Conservation (phyloP, 2,329 filamentous ascomycete genomes). For the Pseudocercospora ulei region DNA sequence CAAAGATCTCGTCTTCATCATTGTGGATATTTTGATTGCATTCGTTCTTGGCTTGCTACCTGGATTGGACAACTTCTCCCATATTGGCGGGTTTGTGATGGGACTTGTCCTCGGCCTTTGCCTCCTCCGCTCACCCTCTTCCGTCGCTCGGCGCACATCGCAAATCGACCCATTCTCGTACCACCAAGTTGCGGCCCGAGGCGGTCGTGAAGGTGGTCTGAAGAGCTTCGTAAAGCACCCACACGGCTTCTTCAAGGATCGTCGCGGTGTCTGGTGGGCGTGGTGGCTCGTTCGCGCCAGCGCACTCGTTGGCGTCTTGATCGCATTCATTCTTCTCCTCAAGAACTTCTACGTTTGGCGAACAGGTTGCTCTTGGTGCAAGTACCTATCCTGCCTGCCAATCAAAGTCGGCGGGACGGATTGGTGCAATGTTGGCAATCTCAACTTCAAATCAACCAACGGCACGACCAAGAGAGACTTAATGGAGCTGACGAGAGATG, state of each 20-base stretch:
- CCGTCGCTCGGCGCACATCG: slow-evolving; percentile 32
- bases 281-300: slow-evolving; percentile 87
- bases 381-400: slow-evolving; percentile 80
- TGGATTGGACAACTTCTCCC: slow-evolving; percentile 91
- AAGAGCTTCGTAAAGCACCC: slow-evolving; percentile 43
- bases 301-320: slow-evolving; percentile 66
- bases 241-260: slow-evolving; percentile 74
- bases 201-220: slow-evolving; percentile 28
- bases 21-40: slow-evolving; percentile 75
- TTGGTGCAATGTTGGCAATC: slow-evolving; percentile 52
- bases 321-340: slow-evolving; percentile 76
- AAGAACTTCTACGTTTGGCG: slow-evolving; percentile 82
- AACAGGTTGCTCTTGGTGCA: slow-evolving; percentile 79
- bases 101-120: slow-evolving; percentile 78
- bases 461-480: slow-evolving; percentile 16
- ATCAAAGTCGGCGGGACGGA: slow-evolving; percentile 44
- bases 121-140: slow-evolving; percentile 77
- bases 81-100: slow-evolving; percentile 93
- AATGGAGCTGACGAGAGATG: slow-evolving; percentile 15
- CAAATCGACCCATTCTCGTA: slow-evolving; percentile 18
- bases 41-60: slow-evolving; percentile 88
- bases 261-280: slow-evolving; percentile 90
- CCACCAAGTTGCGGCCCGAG: slow-evolving; percentile 15
- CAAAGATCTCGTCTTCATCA: slow-evolving; percentile 77
- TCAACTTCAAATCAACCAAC: slow-evolving; percentile 31